Base-by-base conservation (phyloP, 768 basidiomycete genomes). In the Austroboletus festivus region DNA sequence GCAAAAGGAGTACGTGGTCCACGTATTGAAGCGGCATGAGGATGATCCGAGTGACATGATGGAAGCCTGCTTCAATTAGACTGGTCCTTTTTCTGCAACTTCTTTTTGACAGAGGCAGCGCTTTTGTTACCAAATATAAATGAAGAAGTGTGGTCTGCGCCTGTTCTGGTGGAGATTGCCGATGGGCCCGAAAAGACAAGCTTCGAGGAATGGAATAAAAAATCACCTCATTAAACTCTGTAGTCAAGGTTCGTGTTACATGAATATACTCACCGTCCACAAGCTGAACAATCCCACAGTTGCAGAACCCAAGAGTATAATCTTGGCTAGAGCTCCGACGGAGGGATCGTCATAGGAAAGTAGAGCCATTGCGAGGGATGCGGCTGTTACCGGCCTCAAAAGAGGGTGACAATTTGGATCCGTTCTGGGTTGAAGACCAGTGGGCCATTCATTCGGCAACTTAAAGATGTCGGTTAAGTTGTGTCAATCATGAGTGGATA, bases 111-210 rank as follows among this genome's bases (percentile, higher is more conserved):
- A 8, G 82, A 84, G 3, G 85, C 84, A 16, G 83, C 78, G 39
- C 68, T 68, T 55, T 77, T 85, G 71, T 89, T 92, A 3, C 85
- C 80, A 61, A 92, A 92, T 19, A 90, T 70, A 65, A 91, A 90
- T 5, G 82, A 61, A 15, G 87, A 89, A 4, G 88, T 92, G 52
- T 79, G 80, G 68, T 90, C 87, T 18, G 87, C 83, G 16, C 89
- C 89, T 5, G 88, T 90, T 56, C 79, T 85, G 61, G 78, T 80
- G 26, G 87, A 89, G 40, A 78, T 64, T 33, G 69, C 61, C 21
- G 74, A 71, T 12, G 84, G 73, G 21, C 76, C 74, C 34, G 79
- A 76, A 59, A 90, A 88, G 42, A 82, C 59, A 40, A 84, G 73
- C 85, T 87, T 56, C 23, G 50, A 42, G 20, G 31, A 46, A 44